Evolutionary conservation across 2,329 filamentous ascomycete genomes (phyloP).

Genomic region (Sporothrix pallida): DNA sequence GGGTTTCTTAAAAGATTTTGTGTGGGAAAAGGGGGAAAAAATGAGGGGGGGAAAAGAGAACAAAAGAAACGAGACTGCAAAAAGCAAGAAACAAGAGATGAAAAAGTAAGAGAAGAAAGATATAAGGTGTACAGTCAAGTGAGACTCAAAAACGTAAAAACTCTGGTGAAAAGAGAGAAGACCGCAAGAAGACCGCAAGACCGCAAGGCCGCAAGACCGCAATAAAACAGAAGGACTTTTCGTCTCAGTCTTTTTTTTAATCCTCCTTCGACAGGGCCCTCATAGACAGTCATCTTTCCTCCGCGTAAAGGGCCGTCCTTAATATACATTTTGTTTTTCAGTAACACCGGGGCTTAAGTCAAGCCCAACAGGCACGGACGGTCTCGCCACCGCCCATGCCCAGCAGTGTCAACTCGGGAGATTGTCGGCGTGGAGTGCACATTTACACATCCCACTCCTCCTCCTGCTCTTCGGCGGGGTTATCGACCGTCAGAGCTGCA

Average conservation of each 20-base stretch:
- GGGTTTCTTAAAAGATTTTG: background rate
- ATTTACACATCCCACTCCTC: slow-evolving; percentile 60
- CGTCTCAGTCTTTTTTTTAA: slow-evolving; percentile 20
- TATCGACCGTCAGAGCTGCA: slow-evolving; percentile 55
- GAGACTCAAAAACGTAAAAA: too few relatives aligned
- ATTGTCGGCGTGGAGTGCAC: background rate
- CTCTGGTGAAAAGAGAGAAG: too few relatives aligned
- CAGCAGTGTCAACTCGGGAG: background rate
- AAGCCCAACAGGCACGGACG: background rate
- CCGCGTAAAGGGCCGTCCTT: background rate
- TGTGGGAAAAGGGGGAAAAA: background rate
- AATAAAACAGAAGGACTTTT: slow-evolving; percentile 19
- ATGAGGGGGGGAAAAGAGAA: background rate
- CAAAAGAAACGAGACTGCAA: background rate
- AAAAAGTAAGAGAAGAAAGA: too few relatives aligned
- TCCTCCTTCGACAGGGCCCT: background rate
- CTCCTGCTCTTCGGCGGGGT: slow-evolving; percentile 49
- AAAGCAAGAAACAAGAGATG: too few relatives aligned
- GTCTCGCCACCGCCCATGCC: slow-evolving; percentile 19
- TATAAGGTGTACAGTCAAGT: too few relatives aligned
- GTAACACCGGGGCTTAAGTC: background rate
- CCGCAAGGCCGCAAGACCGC: too few relatives aligned
- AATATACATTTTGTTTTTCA: slow-evolving; percentile 16
- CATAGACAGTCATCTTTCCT: too few relatives aligned
- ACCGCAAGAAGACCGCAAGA: background rate